Evolutionary conservation across 192 early-diverging fungal genomes (phyloP), one percentile per base, ranked within the genome.

Genomic region (Coemansia sp.): DNA sequence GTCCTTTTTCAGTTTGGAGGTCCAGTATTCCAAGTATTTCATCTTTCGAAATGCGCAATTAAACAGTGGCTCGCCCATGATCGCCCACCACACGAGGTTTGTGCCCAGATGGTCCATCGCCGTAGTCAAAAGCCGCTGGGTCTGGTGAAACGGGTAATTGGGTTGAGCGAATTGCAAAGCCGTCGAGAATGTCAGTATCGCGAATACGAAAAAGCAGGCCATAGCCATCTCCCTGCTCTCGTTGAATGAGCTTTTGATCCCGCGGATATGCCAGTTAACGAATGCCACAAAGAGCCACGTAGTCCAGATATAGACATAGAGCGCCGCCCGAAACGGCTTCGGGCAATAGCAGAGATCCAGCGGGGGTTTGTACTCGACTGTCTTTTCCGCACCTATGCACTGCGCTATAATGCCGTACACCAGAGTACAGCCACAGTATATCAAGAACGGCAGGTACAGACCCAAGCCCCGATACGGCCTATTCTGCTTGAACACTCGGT

Each of bases 231-330:
- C 72, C 14, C 70, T 69, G n/a, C 63, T 65, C 39, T 83, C 81
- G 61, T 83, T 83, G 21, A 83, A 83, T 9, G 75, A 75, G 52
- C 72, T 83, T 56, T 83, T 83, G 36, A 83, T 83, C 16, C 69
- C 69, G 35, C 81, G 72, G 36, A 79, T 74, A 23, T 68, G 55
- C 77, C 77, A 79, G 37, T 74, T 74, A 33, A 79, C 53, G 0
- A 62, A 6, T 0, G 69, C 72, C 13, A 83, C 69, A 20, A 73
- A 45, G 7, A 78, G 28, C 72, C 81, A 78, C 0, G 76, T 77
- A 2, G 48, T 58, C 81, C 77, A 79, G 34, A 83, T 78, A 25
- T 66, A 72, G 0, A 31, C 63, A 16, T 72, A 77, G 11, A 72
- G 25, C 7, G 76, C 62, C 1, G 50, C 76, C 5, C 70, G 63